A percentile compares a stretch with the other conserved stretches of the same genome.
These are phyloP conservation scores for Myxozyma neotropica DNA, from an alignment of 805 yeast genomes.

Conservation along the genomic window DNA sequence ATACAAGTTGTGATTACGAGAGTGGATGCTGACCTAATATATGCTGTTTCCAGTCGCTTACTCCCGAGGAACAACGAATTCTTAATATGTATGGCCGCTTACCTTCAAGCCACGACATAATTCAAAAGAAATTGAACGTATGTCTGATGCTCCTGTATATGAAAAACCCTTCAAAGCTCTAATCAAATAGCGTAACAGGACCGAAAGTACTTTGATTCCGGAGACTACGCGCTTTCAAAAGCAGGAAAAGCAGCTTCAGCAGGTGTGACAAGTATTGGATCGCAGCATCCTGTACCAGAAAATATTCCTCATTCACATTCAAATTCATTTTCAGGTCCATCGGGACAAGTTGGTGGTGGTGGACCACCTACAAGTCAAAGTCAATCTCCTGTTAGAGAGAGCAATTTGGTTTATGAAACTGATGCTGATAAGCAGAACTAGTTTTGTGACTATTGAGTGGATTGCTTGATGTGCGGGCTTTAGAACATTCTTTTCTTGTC, in stretches of 20 bases:
- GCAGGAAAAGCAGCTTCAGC: constrained; percentile 44
- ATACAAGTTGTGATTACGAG: background rate
- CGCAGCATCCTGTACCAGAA: constrained; percentile 39
- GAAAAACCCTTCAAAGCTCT: no score
- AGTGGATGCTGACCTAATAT: background rate
- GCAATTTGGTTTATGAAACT: constrained; percentile 27
- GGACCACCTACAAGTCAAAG: background rate
- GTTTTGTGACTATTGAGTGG: background rate
- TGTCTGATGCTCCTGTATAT: no score
- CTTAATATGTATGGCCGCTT: constrained; percentile 82
- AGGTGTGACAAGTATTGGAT: constrained; percentile 38
- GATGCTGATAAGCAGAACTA: background rate
- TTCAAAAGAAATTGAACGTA: constrained; percentile 61
- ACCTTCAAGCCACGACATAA: constrained; percentile 76
- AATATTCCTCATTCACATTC: constrained; percentile 37
- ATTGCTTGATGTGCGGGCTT: background rate
- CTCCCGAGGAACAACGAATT: constrained; percentile 76
- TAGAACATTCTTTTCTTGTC: background rate
- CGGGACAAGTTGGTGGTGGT: constrained; percentile 1
- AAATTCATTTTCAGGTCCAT: constrained; percentile 15
- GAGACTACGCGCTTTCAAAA: constrained; percentile 81
- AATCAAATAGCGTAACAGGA: constrained; percentile 53
- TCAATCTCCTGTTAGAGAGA: constrained; percentile 33
- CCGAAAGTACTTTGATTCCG: constrained; percentile 89
- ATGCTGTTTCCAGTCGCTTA: constrained; percentile 16